Conservation (phyloP, 2,329 filamentous ascomycete species). For the Venturia nashicola region DNA sequence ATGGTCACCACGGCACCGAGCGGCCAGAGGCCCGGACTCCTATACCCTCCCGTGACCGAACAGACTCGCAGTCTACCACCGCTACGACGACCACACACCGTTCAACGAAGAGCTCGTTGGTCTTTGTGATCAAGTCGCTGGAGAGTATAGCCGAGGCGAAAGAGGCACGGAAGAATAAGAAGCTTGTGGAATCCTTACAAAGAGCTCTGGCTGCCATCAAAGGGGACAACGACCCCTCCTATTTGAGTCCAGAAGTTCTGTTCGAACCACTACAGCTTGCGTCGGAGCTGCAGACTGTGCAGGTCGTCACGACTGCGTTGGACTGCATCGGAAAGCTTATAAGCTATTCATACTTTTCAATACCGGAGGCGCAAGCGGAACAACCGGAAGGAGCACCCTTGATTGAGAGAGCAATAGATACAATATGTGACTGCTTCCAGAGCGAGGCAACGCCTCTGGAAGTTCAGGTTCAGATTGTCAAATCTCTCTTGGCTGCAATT, state of each 20-base stretch:
- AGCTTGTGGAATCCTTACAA: slow-evolving; percentile 69
- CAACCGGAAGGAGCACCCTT: slow-evolving; percentile 38
- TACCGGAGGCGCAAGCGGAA: slow-evolving; percentile 33
- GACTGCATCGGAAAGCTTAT: slow-evolving; percentile 99
- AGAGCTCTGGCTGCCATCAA: slow-evolving; percentile 78
- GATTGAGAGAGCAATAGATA: slow-evolving; percentile 96
- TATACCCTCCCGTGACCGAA: slow-evolving; percentile 31
- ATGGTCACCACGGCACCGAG: slow-evolving; percentile 1
- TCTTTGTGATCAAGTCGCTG: slow-evolving; percentile 88
- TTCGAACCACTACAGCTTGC: slow-evolving; percentile 86
- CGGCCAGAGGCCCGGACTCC: slow-evolving; percentile 12
- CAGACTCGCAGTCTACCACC: slow-evolving; percentile 49
- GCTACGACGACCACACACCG: slow-evolving; percentile 37
- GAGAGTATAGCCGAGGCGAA: slow-evolving; percentile 86
- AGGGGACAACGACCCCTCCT: slow-evolving; percentile 58
- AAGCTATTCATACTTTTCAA: slow-evolving; percentile 95
- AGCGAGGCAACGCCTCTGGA: slow-evolving; percentile 86
- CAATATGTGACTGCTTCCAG: slow-evolving; percentile 98
- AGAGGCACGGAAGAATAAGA: slow-evolving; percentile 78
- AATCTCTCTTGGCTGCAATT: slow-evolving; percentile 87
- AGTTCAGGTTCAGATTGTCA: slow-evolving; percentile 95
- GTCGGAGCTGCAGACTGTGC: slow-evolving; percentile 72
- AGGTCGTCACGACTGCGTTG: slow-evolving; percentile 77
- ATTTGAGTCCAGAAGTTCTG: slow-evolving; percentile 81
- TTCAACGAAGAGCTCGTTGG: slow-evolving; percentile 77